Evolutionary conservation across 805 yeast species (phyloP), one percentile per base, ranked within the genome.

Genomic region (Scheffersomyces coipomensis): DNA sequence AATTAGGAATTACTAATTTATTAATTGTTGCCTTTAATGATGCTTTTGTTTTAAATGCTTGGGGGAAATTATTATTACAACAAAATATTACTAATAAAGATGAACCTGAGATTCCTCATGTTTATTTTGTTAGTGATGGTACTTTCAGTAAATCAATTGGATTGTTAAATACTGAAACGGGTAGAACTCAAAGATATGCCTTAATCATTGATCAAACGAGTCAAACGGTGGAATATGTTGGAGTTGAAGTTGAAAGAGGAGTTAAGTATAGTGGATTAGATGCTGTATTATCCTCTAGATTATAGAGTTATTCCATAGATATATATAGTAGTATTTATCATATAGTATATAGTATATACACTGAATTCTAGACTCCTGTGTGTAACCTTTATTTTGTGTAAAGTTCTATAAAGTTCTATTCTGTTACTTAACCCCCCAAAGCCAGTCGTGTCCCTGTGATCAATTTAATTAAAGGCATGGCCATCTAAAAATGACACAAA

Each of bases 11-110:
- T 26, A 55, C 58, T 18, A 53, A 62, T 19, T 48, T 69, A 29
- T 56, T 69, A 17, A 46, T 69, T n/a, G 49, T 65, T 41, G 60
- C 68, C 39, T 64, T 66, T 37, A 69, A 68, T 47, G 74, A 69
- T 52, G 64, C 75, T 5, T 69, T 69, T 51, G 73, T 67, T 13
- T 38, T 60, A 38, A 63, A 62, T 45, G 74, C 74, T 2, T 69
- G 74, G 74, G 74, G 71, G 9, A 68, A 68, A 46, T 54, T 69
- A 41, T 56, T 68, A 42, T 47, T 67, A 37, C 49, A 58, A 45
- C 47, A 58, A 24, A 47, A 56, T 51, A 27, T 44, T 35, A 21
- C 45, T 29, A 29, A 38, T n/a, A 16, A 49, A 42, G 21, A 40
- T 40, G 44, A 53, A 12, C 49, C 51, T 13, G 39, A 42, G 9